These are phyloP conservation scores for Bipolaris victoriae DNA, from an alignment of 2,329 filamentous ascomycete species.

Conservation along the genomic window DNA sequence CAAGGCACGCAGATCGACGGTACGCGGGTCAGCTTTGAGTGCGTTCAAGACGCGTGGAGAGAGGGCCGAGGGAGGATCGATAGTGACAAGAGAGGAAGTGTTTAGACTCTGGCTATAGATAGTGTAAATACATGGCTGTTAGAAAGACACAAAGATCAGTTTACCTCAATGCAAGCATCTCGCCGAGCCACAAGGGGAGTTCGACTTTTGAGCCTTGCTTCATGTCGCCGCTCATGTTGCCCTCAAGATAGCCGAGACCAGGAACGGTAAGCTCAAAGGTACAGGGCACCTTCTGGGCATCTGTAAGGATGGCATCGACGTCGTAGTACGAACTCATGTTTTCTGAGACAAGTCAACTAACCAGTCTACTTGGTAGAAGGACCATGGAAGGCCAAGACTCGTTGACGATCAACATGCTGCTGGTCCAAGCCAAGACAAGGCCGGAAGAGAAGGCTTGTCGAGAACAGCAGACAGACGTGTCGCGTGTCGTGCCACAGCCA, in stretches of 20 bases:
- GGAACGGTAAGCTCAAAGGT: slow-evolving; percentile 91
- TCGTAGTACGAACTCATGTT: slow-evolving; percentile 75
- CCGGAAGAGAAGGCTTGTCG: slow-evolving; percentile 7
- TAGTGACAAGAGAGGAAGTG: slow-evolving; percentile 60
- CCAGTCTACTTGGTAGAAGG: neutral
- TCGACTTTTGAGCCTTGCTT: slow-evolving; percentile 80
- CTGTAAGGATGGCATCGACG: slow-evolving; percentile 81
- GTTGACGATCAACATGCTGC: neutral
- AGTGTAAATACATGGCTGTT: slow-evolving; percentile 12
- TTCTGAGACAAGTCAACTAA: slow-evolving; percentile 2
- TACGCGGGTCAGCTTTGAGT: slow-evolving; percentile 85
- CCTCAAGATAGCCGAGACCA: slow-evolving; percentile 86
- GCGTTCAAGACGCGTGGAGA: slow-evolving; percentile 83
- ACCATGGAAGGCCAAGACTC: neutral
- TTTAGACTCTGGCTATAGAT: slow-evolving; percentile 40
- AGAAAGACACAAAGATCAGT: neutral
- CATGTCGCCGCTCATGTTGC: slow-evolving; percentile 74
- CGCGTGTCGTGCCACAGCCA: slow-evolving; percentile 34
- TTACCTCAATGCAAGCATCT: slow-evolving; percentile 81
- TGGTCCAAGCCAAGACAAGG: neutral
- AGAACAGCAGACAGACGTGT: slow-evolving; percentile 25
- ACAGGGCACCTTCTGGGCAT: slow-evolving; percentile 94
- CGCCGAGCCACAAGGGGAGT: slow-evolving; percentile 91
- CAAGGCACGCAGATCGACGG: slow-evolving; percentile 81
- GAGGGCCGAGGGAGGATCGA: slow-evolving; percentile 81